These are phyloP conservation scores for Exserohilum rostratum DNA, from an alignment of 2,329 filamentous ascomycete genomes.

Conservation along the genomic window DNA sequence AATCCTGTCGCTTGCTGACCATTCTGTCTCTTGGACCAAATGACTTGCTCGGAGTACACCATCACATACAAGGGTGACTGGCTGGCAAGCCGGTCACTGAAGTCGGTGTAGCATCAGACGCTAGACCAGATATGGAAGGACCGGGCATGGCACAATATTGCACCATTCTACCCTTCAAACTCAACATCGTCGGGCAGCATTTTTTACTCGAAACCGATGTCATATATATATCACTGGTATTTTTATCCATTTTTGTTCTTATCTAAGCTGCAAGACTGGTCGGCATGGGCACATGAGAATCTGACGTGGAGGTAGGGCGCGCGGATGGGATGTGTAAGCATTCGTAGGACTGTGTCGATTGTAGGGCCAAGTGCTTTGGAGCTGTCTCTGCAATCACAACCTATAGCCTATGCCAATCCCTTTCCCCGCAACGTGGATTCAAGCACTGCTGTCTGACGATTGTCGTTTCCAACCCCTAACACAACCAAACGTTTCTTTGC, in stretches of 20 bases:
- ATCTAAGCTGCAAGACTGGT: not conserved
- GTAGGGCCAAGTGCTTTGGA: not conserved
- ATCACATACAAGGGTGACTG: not conserved
- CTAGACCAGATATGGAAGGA: conserved; percentile 20
- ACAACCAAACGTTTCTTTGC: not conserved
- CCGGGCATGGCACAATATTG: conserved; percentile 25
- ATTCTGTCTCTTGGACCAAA: not conserved
- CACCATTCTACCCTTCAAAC: conserved; percentile 20
- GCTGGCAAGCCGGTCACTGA: conserved; percentile 7
- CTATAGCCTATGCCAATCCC: not conserved
- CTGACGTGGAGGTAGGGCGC: not conserved
- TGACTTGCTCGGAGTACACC: not conserved
- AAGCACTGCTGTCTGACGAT: too few relatives aligned
- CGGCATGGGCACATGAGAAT: not conserved
- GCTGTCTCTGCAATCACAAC: not conserved
- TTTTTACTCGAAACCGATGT: not conserved
- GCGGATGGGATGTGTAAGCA: not conserved
- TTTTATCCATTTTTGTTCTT: not conserved
- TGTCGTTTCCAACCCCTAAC: not conserved
- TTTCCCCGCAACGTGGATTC: not conserved
- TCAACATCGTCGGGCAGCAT: conserved; percentile 12
- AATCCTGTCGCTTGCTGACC: not conserved
- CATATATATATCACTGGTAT: not conserved
- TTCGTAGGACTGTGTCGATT: not conserved
- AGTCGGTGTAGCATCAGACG: conserved; percentile 18